A percentile compares a stretch with the other conserved stretches of the same genome.
These are phyloP conservation scores for Pseudozyma sp. DNA, from an alignment of 1,284 basidiomycete genomes.

Conservation along the genomic window DNA sequence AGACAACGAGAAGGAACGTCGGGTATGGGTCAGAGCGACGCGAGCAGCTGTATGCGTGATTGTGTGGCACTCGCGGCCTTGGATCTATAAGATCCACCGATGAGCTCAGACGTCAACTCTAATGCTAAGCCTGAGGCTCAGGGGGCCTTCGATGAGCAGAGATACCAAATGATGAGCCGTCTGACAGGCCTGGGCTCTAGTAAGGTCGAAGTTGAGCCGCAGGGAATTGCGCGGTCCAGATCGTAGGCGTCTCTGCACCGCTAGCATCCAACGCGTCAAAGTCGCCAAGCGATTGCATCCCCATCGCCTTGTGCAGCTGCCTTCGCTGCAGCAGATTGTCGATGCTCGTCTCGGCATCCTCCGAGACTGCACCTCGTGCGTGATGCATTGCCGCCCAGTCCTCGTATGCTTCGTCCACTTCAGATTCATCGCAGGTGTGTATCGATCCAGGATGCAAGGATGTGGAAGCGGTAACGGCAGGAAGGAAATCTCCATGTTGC, in stretches of 20 bases:
- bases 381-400: slow-evolving; percentile 51
- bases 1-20: too few relatives aligned
- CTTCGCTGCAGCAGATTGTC: slow-evolving; percentile 27
- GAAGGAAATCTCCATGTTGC: not conserved
- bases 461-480: not conserved
- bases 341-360: slow-evolving; percentile 41
- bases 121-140: not conserved
- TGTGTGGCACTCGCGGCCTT: too few relatives aligned
- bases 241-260: slow-evolving; percentile 34
- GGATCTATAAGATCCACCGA: too few relatives aligned
- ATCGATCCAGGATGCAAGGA: not conserved
- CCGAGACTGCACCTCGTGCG: slow-evolving; percentile 31
- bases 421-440: slow-evolving; percentile 3
- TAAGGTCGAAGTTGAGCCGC: slow-evolving; percentile 50
- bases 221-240: slow-evolving; percentile 46
- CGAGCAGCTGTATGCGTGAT: too few relatives aligned
- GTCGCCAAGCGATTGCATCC: slow-evolving; percentile 17
- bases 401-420: slow-evolving; percentile 40
- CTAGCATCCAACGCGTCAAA: slow-evolving; percentile 26
- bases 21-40: too few relatives aligned
- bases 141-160: not conserved
- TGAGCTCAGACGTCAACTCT: not conserved
- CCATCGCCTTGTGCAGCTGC: slow-evolving; percentile 22
- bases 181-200: slow-evolving; percentile 4
- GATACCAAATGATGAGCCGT: not conserved